Percentiles rank a stretch among this genome's conserved stretches.
Conservation (phyloP, 2,329 filamentous ascomycete genomes). For the Fusarium miscanthi region DNA sequence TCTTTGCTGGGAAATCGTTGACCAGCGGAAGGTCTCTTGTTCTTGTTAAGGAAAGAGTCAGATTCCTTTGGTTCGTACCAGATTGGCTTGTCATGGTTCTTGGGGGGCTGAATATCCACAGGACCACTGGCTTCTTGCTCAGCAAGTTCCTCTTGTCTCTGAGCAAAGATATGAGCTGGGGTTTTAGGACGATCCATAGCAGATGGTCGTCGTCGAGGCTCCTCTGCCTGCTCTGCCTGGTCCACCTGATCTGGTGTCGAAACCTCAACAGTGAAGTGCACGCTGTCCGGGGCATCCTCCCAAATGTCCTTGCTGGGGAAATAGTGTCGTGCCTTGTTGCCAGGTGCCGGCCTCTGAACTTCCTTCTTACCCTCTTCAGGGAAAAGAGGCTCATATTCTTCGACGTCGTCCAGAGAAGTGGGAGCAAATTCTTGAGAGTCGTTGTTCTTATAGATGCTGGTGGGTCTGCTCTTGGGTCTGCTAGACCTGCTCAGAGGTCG, state of each 20-base stretch:
- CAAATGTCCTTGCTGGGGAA: conserved; percentile 97
- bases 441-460: conserved; percentile 67
- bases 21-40: conserved; percentile 64
- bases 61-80: conserved; percentile 60
- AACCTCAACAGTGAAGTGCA: conserved; percentile 83
- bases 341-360: conserved; percentile 50
- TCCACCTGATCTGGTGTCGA: conserved; percentile 73
- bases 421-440: conserved; percentile 65
- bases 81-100: conserved; percentile 51
- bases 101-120: conserved; percentile 45
- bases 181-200: conserved; percentile 60
- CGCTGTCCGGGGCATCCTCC: conserved; percentile 93
- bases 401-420: conserved; percentile 85
- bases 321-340: conserved; percentile 69
- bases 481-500: conserved; percentile 65
- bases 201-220: conserved; percentile 53
- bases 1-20: conserved; percentile 90
- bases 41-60: conserved; percentile 57
- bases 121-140: conserved; percentile 60
- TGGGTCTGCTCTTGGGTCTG: conserved; percentile 58
- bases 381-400: conserved; percentile 96
- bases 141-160: conserved; percentile 72
- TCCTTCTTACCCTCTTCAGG: conserved; percentile 76
- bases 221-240: conserved; percentile 51
- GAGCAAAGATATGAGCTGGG: conserved; percentile 73